These are phyloP conservation scores for Physaria fendleri DNA, from an alignment of 345 rosid species.

Conservation along the genomic window DNA sequence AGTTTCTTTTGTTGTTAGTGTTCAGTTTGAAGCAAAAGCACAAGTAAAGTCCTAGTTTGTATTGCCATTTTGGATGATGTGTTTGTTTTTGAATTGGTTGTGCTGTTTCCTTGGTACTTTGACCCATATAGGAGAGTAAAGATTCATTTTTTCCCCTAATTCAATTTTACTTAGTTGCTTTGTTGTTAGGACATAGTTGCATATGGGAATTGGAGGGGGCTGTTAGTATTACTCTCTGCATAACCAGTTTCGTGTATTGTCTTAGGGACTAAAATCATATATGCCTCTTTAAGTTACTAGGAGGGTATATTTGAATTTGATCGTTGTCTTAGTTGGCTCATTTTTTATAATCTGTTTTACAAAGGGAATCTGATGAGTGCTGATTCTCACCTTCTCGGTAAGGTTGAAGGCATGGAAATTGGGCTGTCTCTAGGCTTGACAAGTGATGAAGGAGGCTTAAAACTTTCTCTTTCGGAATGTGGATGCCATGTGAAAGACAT, in stretches of 20 bases:
- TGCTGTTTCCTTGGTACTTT: neutral
- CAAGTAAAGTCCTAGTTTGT: neutral
- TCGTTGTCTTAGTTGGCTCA: conserved; percentile 30
- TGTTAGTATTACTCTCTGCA: neutral
- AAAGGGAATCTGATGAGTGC: conserved; percentile 42
- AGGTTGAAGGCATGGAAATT: conserved; percentile 99
- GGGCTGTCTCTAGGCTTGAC: conserved; percentile 82
- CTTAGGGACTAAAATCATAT: too few relatives aligned
- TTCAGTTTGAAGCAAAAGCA: neutral
- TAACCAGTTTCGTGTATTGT: neutral
- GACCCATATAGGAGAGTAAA: neutral
- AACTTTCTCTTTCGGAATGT: conserved; percentile 57
- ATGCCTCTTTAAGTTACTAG: too few relatives aligned
- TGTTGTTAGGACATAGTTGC: conserved; percentile 5
- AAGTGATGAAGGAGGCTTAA: conserved; percentile 64
- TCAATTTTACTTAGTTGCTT: neutral
- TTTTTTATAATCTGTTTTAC: conserved; percentile 30
- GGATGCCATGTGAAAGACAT: conserved; percentile 81
- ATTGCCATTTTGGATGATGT: neutral
- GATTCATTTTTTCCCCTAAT: neutral
- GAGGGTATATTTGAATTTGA: too few relatives aligned
- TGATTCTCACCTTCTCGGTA: conserved; percentile 45
- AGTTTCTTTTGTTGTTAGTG: too few relatives aligned
- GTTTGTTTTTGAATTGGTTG: neutral
- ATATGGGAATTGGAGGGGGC: neutral